Conservation (phyloP, 495 filamentous ascomycete species). For the Copromyces sp. region DNA sequence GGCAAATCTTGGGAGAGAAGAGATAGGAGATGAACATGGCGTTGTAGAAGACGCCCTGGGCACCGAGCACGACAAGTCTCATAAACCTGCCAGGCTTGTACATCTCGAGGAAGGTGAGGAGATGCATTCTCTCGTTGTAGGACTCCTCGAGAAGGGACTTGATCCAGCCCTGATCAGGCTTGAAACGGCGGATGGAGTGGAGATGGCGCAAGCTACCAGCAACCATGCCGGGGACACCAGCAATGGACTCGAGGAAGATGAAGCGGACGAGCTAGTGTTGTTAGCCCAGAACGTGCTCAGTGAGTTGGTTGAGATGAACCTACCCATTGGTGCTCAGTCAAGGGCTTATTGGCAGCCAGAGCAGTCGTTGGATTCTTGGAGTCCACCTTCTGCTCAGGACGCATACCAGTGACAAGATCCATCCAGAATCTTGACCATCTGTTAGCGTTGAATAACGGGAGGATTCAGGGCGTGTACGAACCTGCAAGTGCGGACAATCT, state of each 20-base stretch:
- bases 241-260: conserved; percentile 89
- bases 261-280: conserved; percentile 54
- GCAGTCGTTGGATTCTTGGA: conserved; percentile 36
- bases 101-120: conserved; percentile 89
- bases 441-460: neutral
- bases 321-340: conserved; percentile 41
- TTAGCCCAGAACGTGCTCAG: neutral
- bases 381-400: conserved; percentile 33
- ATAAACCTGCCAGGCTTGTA: conserved; percentile 86
- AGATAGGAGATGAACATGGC: conserved; percentile 84
- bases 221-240: conserved; percentile 94
- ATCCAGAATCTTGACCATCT: conserved; percentile 28
- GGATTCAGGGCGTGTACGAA: conserved; percentile 1
- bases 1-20: conserved; percentile 77
- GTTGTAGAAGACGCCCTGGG: conserved; percentile 87
- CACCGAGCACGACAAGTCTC: conserved; percentile 73
- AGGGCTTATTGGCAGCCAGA: conserved; percentile 28
- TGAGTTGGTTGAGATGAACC: neutral
- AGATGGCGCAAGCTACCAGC: conserved; percentile 88
- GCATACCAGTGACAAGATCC: conserved; percentile 37
- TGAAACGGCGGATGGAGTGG: conserved; percentile 68
- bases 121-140: conserved; percentile 95
- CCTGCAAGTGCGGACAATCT: conserved; percentile 27
- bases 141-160: conserved; percentile 89
- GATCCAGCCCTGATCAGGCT: conserved; percentile 96